Evolutionary conservation across 202 grass and related monocot species (phyloP), one percentile per base, ranked within the genome.

Genomic region (Zizania palustris): DNA sequence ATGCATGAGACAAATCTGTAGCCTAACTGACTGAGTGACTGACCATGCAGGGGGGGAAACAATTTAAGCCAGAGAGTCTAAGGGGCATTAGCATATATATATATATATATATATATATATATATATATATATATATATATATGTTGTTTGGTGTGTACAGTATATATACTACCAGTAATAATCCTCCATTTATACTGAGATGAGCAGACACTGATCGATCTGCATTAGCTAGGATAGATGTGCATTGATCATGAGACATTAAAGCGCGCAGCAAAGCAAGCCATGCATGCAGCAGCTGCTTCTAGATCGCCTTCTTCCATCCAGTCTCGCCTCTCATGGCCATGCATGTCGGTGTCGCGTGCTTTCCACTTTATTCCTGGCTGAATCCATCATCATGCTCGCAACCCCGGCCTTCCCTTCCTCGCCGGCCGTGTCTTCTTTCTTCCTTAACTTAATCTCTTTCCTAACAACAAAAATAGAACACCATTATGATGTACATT

Each of bases 331-430:
- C 7, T 65, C 81, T 87, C 69, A 76, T 68, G 78, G 74, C 79
- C 53, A 50, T 83, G 69, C 74, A 74, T 76, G 85, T 88, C 79
- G 82, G 85, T 76, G 85, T 80, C 82, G 59, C 78, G 64, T 43
- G 60, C 89, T 91, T 92, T 92, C 73, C 54, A 44, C 89, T 85
- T 90, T 93, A 97, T 93, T 93, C 87, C 70, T 60, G 44, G 85
- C 65, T 70, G 55, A 93, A 86, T 88, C 79, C 80, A 85, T 91
- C 83, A 87, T 89, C 83, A 87, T 77, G 44, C 72, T 77, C 86
- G n/a, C 84, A 79, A 14, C 65, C 28, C 28, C 28, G 28, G 28
- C 28, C 82, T 77, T 60, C 81, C 56, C 77, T 86, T 60, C 65
- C 60, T 71, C 18, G 45, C 49, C 69, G 43, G 55, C 49, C 60